Conservation (phyloP, 345 rosid genomes). For the Populus deltoides region DNA sequence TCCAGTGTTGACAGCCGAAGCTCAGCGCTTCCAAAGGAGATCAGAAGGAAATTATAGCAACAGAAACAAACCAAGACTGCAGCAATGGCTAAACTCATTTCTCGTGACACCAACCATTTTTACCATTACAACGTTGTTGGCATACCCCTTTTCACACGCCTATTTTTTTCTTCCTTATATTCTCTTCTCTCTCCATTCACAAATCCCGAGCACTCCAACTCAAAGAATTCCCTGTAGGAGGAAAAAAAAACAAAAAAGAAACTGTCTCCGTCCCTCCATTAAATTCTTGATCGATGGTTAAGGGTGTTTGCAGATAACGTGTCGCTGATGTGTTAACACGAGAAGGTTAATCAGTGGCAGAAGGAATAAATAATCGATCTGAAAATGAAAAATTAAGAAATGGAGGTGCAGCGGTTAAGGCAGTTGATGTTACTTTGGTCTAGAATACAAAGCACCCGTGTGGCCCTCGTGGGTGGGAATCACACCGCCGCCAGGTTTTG, state of each 20-base stretch:
- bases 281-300: background rate
- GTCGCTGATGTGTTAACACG: background rate
- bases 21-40: background rate
- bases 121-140: background rate
- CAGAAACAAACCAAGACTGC: background rate
- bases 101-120: slow-evolving; percentile 18
- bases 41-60: background rate
- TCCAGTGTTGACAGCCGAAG: no score
- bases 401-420: slow-evolving; percentile 62
- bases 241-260: background rate
- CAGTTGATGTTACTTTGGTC: slow-evolving; percentile 57
- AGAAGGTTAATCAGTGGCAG: background rate
- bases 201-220: background rate
- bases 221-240: background rate
- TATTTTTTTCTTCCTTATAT: slow-evolving; percentile 2
- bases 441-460: slow-evolving; percentile 40
- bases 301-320: background rate
- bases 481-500: slow-evolving; percentile 86
- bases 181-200: background rate
- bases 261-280: slow-evolving; percentile 14
- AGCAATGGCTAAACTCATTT: slow-evolving; percentile 28
- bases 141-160: background rate
- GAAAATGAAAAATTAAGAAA: slow-evolving; percentile 15
- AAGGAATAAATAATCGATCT: background rate
- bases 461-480: slow-evolving; percentile 81